Evolutionary conservation across 2,329 filamentous ascomycete genomes (phyloP).

Genomic region (Penicillium sp.): DNA sequence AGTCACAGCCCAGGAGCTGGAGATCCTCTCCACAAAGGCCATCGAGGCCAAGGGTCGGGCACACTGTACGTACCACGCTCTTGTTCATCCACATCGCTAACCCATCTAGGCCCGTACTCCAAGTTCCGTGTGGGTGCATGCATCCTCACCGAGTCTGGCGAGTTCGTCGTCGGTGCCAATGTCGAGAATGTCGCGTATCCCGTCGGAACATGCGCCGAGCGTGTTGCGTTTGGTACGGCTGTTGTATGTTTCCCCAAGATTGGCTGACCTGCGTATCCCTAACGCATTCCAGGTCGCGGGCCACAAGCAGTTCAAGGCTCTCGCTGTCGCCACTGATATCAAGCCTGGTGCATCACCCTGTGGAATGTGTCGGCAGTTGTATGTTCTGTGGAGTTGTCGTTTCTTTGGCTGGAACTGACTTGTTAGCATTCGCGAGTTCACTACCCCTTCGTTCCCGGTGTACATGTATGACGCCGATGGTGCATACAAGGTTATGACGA

Average conservation of each 20-base stretch:
- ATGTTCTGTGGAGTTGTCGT: slow-evolving; percentile 8
- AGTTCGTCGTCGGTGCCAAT: slow-evolving; percentile 70
- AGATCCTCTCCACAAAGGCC: slow-evolving; percentile 57
- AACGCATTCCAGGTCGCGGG: slow-evolving; percentile 35
- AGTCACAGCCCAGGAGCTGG: slow-evolving; percentile 61
- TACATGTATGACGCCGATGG: slow-evolving; percentile 89
- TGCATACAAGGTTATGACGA: slow-evolving; percentile 46
- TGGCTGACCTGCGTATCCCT: background rate
- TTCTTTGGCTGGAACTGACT: background rate
- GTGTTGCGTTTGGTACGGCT: slow-evolving; percentile 79
- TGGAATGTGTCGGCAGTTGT: slow-evolving; percentile 95
- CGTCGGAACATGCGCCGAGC: slow-evolving; percentile 91
- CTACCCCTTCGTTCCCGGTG: slow-evolving; percentile 62
- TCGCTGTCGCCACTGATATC: slow-evolving; percentile 82
- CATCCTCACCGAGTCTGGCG: slow-evolving; percentile 57
- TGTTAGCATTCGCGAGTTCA: slow-evolving; percentile 66
- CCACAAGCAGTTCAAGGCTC: slow-evolving; percentile 61
- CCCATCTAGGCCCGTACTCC: slow-evolving; percentile 66
- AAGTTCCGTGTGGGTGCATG: slow-evolving; percentile 85
- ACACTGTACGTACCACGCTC: slow-evolving; percentile 59
- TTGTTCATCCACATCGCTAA: background rate
- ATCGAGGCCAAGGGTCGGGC: slow-evolving; percentile 68
- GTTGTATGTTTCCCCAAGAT: slow-evolving; percentile 44
- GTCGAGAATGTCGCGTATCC: slow-evolving; percentile 92
- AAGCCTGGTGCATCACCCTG: slow-evolving; percentile 66